Base-by-base conservation (phyloP, 2,329 filamentous ascomycete species). In the Penicillium sp. region DNA sequence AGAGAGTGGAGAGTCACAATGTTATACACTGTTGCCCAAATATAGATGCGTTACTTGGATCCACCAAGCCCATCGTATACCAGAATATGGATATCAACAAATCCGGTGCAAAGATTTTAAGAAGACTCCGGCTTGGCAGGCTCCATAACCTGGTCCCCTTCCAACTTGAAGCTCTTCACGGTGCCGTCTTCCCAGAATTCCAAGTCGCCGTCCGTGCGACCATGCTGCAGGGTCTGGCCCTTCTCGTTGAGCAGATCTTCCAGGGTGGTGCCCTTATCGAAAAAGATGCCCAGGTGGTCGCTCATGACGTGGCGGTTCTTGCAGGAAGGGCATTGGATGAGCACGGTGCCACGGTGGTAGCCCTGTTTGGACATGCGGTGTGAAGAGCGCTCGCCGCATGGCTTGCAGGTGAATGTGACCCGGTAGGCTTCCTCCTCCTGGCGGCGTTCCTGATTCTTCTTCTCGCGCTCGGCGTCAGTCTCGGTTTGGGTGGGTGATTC, bases 361-460 rank as follows among this genome's bases (percentile, higher is more conserved):
- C 91, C 94, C 68, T 97, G 94, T 73, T 97, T 97, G 24, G 90
- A 91, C 63, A 99, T 80, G 44, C 83, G 83, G 75, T 99, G 95
- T 10, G 85, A 82, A n/a, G 90, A 95, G 51, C 92, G 87, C 29
- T 83, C 77, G 39, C 81, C 78, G 75, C 94, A 99, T 26, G 90
- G 90, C 52, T 89, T 86, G 81, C 94, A 99, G 61, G 94, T 99
- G 71, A 99, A 97, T 43, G 86, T 89, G 59, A 99, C 81, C 62
- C 91, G 82, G 75, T 97, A 99, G 51, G 89, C 84, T 1, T 90
- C 90, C 61, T 84, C 68, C 54, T 73, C 56, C 54, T 71, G 62
- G 56, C 74, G 65, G 55, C 72, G 65, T 45, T 67, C 51, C 61
- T 68, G 59, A 59, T 73, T 72, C 43, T 63, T 56, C 32, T 71